Evolutionary conservation across 2,329 filamentous ascomycete genomes (phyloP).

Genomic region (Neonectria ditissima): DNA sequence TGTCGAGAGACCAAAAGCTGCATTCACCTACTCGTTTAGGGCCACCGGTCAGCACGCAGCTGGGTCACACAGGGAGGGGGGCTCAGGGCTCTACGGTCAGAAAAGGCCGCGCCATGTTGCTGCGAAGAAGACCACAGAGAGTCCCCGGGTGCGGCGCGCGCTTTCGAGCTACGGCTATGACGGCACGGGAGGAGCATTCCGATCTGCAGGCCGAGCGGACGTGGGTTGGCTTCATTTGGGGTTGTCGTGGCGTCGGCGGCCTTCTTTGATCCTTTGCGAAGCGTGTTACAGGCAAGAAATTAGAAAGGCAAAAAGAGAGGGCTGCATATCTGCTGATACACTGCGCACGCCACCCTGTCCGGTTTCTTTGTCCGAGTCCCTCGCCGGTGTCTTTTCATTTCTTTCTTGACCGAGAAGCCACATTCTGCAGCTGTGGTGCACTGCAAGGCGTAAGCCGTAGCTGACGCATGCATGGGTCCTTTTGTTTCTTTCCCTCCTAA

Average conservation of each 20-base stretch:
- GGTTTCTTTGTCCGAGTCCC: background rate
- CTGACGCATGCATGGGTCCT: background rate
- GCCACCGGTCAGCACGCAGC: background rate
- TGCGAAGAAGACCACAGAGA: conserved; percentile 19
- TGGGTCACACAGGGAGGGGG: background rate
- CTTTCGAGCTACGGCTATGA: background rate
- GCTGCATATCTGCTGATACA: background rate
- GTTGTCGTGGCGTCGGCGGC: background rate
- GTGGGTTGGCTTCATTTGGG: background rate
- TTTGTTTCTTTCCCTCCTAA: no score
- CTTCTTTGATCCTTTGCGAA: background rate
- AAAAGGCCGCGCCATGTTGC: conserved; percentile 8
- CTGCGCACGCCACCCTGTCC: background rate
- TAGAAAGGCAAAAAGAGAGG: background rate
- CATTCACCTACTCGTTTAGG: background rate
- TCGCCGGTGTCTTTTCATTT: conserved; percentile 1
- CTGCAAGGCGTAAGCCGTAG: background rate
- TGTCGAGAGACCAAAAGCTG: background rate
- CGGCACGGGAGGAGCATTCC: conserved; percentile 2
- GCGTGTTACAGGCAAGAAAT: background rate
- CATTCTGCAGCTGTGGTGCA: background rate
- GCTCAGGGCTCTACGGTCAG: conserved; percentile 6
- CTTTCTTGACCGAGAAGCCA: conserved; percentile 1
- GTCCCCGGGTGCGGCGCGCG: no score
- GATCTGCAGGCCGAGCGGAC: background rate